Evolutionary conservation across 495 filamentous ascomycete genomes (phyloP).

Genomic region (Lentithecium fluviatile): DNA sequence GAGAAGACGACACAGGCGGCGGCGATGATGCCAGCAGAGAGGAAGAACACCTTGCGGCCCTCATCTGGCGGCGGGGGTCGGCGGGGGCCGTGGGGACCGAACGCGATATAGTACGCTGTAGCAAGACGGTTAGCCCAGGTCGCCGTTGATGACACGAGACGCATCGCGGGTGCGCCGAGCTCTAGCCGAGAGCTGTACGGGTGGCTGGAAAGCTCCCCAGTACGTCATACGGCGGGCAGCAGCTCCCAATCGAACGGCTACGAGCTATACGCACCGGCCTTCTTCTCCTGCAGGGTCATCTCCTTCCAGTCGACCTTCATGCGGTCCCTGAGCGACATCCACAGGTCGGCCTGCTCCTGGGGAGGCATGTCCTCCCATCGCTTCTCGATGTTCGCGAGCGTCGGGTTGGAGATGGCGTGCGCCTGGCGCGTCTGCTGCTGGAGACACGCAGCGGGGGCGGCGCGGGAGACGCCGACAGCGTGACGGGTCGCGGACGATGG

Average conservation of each 20-base stretch:
- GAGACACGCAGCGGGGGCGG: conserved; percentile 24
- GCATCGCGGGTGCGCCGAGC: not conserved
- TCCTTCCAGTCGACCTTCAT: conserved; percentile 98
- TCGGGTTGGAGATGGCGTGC: conserved; percentile 96
- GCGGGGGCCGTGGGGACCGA: conserved; percentile 92
- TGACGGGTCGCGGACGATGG: conserved; percentile 36
- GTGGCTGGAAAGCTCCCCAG: conserved; percentile 10
- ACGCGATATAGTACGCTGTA: conserved; percentile 96
- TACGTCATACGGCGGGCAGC: conserved; percentile 1
- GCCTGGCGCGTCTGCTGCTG: conserved; percentile 63
- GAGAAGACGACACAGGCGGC: conserved; percentile 38
- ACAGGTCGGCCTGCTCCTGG: conserved; percentile 97
- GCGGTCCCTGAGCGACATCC: conserved; percentile 95
- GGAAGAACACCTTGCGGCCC: conserved; percentile 66
- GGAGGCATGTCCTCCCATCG: conserved; percentile 96
- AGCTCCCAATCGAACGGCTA: conserved; percentile 14
- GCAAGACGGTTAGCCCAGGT: conserved; percentile 11
- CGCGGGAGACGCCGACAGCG: conserved; percentile 25
- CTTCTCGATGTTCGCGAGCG: conserved; percentile 97
- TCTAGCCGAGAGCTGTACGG: not conserved
- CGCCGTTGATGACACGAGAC: conserved; percentile 11
- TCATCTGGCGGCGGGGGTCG: conserved; percentile 78
- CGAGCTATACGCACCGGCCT: conserved; percentile 75
- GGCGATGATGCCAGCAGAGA: conserved; percentile 60
- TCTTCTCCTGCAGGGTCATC: conserved; percentile 94